phyloP scores from a whole-genome alignment of 2,329 filamentous ascomycete genomes.

The Claviceps capensis region DNA sequence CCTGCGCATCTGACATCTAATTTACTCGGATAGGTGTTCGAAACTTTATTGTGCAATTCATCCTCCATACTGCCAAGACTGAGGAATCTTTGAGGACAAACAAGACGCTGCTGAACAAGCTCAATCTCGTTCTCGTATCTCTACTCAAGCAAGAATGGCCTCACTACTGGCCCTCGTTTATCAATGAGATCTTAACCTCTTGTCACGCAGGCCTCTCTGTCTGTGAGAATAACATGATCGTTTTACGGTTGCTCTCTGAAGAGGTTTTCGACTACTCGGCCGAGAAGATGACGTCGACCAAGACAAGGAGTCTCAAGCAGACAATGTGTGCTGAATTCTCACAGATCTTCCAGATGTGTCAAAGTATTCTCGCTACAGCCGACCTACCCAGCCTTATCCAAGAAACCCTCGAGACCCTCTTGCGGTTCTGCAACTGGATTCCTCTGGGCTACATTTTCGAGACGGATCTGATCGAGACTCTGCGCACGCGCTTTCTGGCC shows the following conservation, averaged over 20 bases:
- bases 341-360: conserved; percentile 93
- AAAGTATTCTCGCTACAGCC: conserved; percentile 83
- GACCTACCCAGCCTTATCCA: conserved; percentile 82
- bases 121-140: conserved; percentile 93
- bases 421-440: conserved; percentile 98
- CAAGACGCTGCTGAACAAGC: conserved; percentile 88
- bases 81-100: conserved; percentile 78
- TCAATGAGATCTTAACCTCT: conserved; percentile 97
- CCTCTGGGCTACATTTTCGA: conserved; percentile 98
- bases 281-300: conserved; percentile 97
- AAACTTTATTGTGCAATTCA: conserved; percentile 98
- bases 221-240: conserved; percentile 99
- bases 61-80: conserved; percentile 81
- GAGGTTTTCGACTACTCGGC: conserved; percentile 98
- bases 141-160: conserved; percentile 99
- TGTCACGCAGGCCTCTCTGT: conserved; percentile 92
- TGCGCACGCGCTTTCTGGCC: conserved; percentile 84
- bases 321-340: conserved; percentile 99
- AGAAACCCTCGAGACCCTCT: conserved; percentile 88
- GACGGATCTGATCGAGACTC: conserved; percentile 86
- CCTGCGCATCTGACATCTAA: conserved; percentile 4
- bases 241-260: conserved; percentile 85
- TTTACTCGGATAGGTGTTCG: conserved; percentile 59
- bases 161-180: conserved; percentile 98
- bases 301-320: conserved; percentile 91